Evolutionary conservation across 257 asterid genomes (phyloP).

Genomic region (Leptodermis oblonga): DNA sequence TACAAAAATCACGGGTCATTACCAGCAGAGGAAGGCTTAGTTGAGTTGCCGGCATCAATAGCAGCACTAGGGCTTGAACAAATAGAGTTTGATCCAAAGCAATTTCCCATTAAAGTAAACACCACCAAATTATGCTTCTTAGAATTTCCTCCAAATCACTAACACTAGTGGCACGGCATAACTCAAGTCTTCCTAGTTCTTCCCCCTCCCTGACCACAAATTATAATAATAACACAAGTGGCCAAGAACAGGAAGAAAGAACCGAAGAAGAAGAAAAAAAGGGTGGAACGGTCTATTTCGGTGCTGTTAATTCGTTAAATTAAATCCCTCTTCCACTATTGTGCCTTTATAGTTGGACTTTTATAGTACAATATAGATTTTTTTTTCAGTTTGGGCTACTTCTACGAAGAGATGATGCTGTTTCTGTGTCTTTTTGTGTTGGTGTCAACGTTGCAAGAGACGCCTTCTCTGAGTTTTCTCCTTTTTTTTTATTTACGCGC

Average conservation of each 20-base stretch:
- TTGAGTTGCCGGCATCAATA: constrained; percentile 22
- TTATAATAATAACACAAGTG: not conserved
- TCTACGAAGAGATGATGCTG: constrained; percentile 11
- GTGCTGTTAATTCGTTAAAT: not conserved
- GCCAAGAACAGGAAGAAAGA: not conserved
- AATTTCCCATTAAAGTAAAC: constrained; percentile 66
- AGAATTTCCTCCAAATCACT: constrained; percentile 9
- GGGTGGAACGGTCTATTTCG: not conserved
- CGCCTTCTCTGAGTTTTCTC: not conserved
- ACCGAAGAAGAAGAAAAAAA: not conserved
- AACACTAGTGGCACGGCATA: constrained; percentile 2
- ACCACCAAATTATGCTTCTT: constrained; percentile 5
- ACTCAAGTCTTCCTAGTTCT: not conserved
- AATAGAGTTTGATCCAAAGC: constrained; percentile 57
- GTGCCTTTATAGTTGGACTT: constrained; percentile 9
- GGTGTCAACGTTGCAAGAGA: constrained; percentile 4
- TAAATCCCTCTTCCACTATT: not conserved
- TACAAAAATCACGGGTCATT: not conserved
- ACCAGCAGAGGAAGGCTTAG: constrained; percentile 57
- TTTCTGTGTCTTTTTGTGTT: not conserved
- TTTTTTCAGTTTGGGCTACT: not conserved
- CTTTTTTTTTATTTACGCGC: not conserved
- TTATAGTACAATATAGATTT: not conserved
- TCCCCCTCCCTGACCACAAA: not conserved
- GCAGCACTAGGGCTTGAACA: constrained; percentile 38